Conservation (phyloP, 2,329 filamentous ascomycete species). For the Hypoxylon sp. region DNA sequence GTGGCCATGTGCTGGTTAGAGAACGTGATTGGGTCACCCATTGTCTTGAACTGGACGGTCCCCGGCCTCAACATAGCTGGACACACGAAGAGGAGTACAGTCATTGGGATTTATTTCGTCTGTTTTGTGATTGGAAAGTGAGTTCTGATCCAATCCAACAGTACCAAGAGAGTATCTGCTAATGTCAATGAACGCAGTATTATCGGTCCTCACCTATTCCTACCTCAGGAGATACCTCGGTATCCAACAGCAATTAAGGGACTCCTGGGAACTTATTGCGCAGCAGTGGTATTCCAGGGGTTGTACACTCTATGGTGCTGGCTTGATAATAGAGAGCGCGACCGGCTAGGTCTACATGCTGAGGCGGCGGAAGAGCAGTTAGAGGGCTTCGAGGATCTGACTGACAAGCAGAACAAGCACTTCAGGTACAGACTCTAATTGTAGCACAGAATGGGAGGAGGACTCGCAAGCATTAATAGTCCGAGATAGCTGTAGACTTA, state of each 20-base stretch:
- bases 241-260: conserved; percentile 47
- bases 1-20: conserved; percentile 69
- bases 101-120: conserved; percentile 65
- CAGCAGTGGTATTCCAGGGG: conserved; percentile 37
- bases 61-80: conserved; percentile 63
- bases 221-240: conserved; percentile 38
- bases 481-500: background rate
- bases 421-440: conserved; percentile 44
- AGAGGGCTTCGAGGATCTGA: conserved; percentile 46
- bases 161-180: background rate
- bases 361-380: conserved; percentile 38
- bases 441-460: background rate
- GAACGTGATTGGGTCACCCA: conserved; percentile 64
- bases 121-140: conserved; percentile 64
- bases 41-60: conserved; percentile 67
- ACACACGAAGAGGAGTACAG: conserved; percentile 66
- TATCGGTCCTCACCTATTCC: conserved; percentile 55
- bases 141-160: conserved; percentile 2
- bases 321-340: conserved; percentile 41
- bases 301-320: conserved; percentile 45
- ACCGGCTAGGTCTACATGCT: conserved; percentile 32
- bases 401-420: conserved; percentile 48
- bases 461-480: background rate
- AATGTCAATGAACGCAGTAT: conserved; percentile 28
- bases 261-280: conserved; percentile 43